Evolutionary conservation across 31 red algal species (phyloP).

Genomic region (Odonthalia washingtoniensis): DNA sequence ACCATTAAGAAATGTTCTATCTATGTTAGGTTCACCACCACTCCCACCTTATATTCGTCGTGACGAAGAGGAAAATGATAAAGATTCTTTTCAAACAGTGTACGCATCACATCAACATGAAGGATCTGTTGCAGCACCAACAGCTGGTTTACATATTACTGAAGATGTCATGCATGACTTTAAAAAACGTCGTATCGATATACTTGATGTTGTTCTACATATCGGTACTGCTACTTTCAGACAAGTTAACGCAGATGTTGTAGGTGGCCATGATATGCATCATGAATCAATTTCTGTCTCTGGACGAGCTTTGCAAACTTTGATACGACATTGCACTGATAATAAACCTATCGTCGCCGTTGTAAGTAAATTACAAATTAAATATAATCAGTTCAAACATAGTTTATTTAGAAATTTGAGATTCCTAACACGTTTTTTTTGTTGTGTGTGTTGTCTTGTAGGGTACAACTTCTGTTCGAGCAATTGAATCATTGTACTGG

Average conservation of each 20-base stretch:
- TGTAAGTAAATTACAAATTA: too few relatives aligned
- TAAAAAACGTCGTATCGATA: slow-evolving; percentile 40
- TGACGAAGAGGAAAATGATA: slow-evolving; percentile 50
- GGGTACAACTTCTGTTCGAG: slow-evolving; percentile 97
- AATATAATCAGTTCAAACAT: too few relatives aligned
- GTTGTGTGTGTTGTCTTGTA: slow-evolving; percentile 30
- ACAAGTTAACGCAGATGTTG: slow-evolving; percentile 59
- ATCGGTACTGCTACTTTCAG: slow-evolving; percentile 96
- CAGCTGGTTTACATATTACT: slow-evolving; percentile 94
- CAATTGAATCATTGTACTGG: slow-evolving; percentile 96
- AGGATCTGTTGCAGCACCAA: slow-evolving; percentile 95
- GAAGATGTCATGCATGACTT: slow-evolving; percentile 60
- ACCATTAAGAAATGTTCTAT: slow-evolving; percentile 61
- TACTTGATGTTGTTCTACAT: slow-evolving; percentile 79
- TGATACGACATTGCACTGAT: slow-evolving; percentile 39
- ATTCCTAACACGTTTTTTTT: too few relatives aligned
- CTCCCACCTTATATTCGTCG: slow-evolving; percentile 94
- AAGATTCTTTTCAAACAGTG: slow-evolving; percentile 88
- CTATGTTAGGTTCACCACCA: slow-evolving; percentile 63
- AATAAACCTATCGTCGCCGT: slow-evolving; percentile 76
- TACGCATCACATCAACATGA: slow-evolving; percentile 72
- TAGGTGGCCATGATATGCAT: slow-evolving; percentile 90
- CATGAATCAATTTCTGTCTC: slow-evolving; percentile 74
- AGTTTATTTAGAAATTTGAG: too few relatives aligned
- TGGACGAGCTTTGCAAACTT: slow-evolving; percentile 29